Percentiles rank a stretch among this genome's conserved stretches.
Conservation (phyloP, 495 filamentous ascomycete genomes). For the Xanthoparmelia taractica region DNA sequence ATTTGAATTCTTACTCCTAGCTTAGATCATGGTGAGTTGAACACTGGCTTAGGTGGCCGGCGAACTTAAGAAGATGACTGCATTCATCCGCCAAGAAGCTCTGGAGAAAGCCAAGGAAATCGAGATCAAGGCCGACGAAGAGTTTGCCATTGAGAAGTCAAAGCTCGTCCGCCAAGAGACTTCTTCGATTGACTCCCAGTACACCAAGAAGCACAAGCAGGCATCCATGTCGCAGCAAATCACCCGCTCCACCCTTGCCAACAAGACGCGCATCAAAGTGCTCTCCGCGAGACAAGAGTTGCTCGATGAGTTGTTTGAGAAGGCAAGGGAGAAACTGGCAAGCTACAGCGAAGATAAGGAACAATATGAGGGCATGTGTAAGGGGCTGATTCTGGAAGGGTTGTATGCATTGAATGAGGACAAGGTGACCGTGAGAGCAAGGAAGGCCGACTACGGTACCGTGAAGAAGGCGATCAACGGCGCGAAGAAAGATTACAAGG, state of each 20-base stretch:
- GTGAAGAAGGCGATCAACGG: conserved; percentile 66
- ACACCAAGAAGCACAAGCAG: conserved; percentile 98
- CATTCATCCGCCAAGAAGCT: conserved; percentile 99
- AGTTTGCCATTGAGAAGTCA: conserved; percentile 96
- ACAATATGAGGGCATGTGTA: conserved; percentile 66
- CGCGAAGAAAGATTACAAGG: conserved; percentile 74
- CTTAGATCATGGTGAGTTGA: background rate
- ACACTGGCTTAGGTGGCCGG: conserved; percentile 59
- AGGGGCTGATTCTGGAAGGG: conserved; percentile 80
- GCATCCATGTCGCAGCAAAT: conserved; percentile 96
- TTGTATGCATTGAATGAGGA: conserved; percentile 78
- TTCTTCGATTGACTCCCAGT: conserved; percentile 77
- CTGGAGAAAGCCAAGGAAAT: conserved; percentile 95
- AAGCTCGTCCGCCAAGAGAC: conserved; percentile 96
- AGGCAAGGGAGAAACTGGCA: conserved; percentile 59
- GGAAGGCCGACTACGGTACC: conserved; percentile 69
- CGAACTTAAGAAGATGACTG: conserved; percentile 99
- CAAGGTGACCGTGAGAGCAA: conserved; percentile 60
- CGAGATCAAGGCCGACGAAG: conserved; percentile 93
- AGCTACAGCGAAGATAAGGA: conserved; percentile 55
- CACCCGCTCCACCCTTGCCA: conserved; percentile 84
- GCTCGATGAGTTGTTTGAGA: conserved; percentile 84
- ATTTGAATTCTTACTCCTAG: conserved; percentile 9
- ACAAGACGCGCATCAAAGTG: conserved; percentile 86
- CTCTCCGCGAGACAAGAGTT: conserved; percentile 80